Evolutionary conservation across 192 early-diverging fungal genomes (phyloP), one percentile per base, ranked within the genome.

Genomic region (Pilaira anomala): DNA sequence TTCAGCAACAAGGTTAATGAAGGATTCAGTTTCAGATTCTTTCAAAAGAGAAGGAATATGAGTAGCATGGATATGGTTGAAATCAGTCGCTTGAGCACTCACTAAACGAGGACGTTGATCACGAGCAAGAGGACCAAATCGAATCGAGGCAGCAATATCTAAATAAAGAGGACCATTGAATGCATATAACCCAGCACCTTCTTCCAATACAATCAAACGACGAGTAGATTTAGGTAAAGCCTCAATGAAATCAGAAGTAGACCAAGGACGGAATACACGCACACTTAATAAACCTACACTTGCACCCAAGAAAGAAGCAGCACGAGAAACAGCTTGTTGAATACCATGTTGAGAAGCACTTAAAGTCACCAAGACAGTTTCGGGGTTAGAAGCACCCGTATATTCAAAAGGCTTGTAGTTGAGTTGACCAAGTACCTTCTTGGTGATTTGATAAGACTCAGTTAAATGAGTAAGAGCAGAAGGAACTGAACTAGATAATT

Each of bases 241-340:
- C 21, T 69, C 77, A 16, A 91, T 64, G 50, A 98, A 87, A 66
- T 89, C 81, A 16, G 72, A 66, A 41, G 86, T 83, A 22, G 83
- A 87, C 94, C 93, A 98, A 12, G 95, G 95, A 19, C 95, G 82
- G 72, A 87, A 84, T 8, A 89, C 72, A 45, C 94, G 88, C 40
- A 93, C 83, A 45, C 80, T 85, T 44, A 98, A 76, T 25, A 92
- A 75, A 28, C 94, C 95, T 29, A 88, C 76, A 42, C 24, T 33
- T 24, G 62, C 39, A 39, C 48, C 70, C 30, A 65, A 26, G 22
- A n/a, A 44, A 44, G 66, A 63, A 36, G 75, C 44, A 4, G 85
- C 58, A 28, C 57, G 59, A 9, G 74, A 64, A 30, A 90, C 80
- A 22, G 86, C 79, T 16, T 78, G 48, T 51, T 83, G 68, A 42